Conservation (phyloP, 768 basidiomycete genomes). For the Coprinopsis sp. region DNA sequence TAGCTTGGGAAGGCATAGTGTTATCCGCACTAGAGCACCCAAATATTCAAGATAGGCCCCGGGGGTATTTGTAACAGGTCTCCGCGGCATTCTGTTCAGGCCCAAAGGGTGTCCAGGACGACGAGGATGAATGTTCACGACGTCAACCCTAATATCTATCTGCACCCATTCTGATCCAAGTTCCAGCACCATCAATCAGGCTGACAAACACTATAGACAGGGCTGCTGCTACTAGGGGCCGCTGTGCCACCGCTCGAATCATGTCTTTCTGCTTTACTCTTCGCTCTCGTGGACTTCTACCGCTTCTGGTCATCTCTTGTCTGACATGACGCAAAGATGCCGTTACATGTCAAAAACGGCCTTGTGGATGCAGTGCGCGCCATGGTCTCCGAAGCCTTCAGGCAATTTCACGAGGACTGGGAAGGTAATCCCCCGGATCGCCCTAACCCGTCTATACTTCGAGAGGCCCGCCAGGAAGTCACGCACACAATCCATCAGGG, state of each 20-base stretch:
- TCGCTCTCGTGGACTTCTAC: background rate
- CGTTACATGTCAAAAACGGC: no score
- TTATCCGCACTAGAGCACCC: background rate
- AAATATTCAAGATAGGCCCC: background rate
- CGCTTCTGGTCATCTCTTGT: background rate
- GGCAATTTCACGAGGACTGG: no score
- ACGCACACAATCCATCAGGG: no score
- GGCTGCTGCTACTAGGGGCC: no score
- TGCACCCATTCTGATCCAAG: background rate
- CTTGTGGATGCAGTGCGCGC: no score
- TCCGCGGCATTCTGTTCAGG: conserved; percentile 2
- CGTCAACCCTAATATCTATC: conserved; percentile 1
- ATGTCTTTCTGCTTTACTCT: background rate
- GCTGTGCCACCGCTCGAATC: no score
- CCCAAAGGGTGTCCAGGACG: background rate
- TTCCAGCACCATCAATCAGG: no score
- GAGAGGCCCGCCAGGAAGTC: no score
- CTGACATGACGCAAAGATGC: conserved; percentile 5
- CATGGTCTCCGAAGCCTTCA: no score
- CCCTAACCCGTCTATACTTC: no score
- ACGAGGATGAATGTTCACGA: background rate
- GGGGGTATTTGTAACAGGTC: background rate
- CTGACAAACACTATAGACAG: no score
- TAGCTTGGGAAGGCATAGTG: conserved; percentile 6
- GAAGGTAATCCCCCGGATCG: background rate